phyloP scores from a whole-genome alignment of 805 yeast genomes.

The Saturnispora diversa region DNA sequence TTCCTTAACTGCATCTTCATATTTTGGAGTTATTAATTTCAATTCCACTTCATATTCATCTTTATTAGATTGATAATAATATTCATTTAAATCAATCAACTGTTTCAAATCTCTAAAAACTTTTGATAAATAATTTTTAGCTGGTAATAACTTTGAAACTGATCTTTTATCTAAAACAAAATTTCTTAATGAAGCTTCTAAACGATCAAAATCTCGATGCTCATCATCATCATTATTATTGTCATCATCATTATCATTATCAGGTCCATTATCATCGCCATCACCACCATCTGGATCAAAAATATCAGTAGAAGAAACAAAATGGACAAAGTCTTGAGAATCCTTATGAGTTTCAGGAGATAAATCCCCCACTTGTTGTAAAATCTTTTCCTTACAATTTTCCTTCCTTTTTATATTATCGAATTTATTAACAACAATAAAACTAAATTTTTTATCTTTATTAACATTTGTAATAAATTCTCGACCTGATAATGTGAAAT shows the following conservation, averaged over 20 bases:
- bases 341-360: slow-evolving; percentile 90
- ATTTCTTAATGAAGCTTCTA: slow-evolving; percentile 77
- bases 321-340: slow-evolving; percentile 87
- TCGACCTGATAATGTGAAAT: slow-evolving; percentile 86
- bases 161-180: slow-evolving; percentile 87
- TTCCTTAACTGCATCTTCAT: slow-evolving; percentile 43
- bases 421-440: slow-evolving; percentile 88
- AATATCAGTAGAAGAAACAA: slow-evolving; percentile 61
- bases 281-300: slow-evolving; percentile 30
- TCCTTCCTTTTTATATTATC: slow-evolving; percentile 78
- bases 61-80: slow-evolving; percentile 43
- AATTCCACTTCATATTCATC: slow-evolving; percentile 42
- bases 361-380: slow-evolving; percentile 75
- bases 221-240: slow-evolving; percentile 17
- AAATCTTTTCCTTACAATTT: slow-evolving; percentile 65
- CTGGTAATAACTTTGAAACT: slow-evolving; percentile 82
- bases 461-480: slow-evolving; percentile 90
- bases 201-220: slow-evolving; percentile 65
- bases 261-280: slow-evolving; percentile 20
- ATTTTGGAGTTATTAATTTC: slow-evolving; percentile 53
- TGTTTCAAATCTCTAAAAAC: slow-evolving; percentile 55
- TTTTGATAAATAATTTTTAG: slow-evolving; percentile 75
- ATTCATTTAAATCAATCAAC: slow-evolving; percentile 56
- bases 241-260: slow-evolving; percentile 15
- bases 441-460: slow-evolving; percentile 81